phyloP scores from a whole-genome alignment of 169 alveolate genomes.

The Cystoisospora suis region DNA sequence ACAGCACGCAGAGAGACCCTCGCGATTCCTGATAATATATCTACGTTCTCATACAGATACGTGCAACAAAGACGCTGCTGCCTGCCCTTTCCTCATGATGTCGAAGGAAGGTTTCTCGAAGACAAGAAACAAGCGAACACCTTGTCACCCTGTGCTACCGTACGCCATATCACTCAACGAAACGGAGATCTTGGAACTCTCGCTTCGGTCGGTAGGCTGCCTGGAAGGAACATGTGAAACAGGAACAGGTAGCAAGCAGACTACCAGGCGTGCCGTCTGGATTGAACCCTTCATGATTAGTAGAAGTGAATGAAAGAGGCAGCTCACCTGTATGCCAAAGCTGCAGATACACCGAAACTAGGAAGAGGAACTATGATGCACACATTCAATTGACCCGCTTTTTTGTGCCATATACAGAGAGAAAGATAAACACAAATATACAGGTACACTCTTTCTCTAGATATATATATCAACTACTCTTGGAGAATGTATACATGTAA shows the following conservation, averaged over 20 bases:
- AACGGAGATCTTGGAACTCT: neutral
- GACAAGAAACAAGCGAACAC: too few relatives aligned
- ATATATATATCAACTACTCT: too few relatives aligned
- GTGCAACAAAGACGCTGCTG: neutral
- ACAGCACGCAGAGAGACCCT: neutral
- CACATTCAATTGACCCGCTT: too few relatives aligned
- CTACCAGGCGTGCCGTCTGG: too few relatives aligned
- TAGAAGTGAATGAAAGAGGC: neutral
- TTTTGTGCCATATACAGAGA: neutral
- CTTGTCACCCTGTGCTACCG: too few relatives aligned
- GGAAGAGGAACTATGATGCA: neutral
- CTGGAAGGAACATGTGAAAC: neutral
- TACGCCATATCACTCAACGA: slow-evolving; percentile 9
- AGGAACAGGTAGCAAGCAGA: too few relatives aligned
- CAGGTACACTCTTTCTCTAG: too few relatives aligned
- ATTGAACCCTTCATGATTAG: neutral
- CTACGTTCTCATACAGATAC: neutral
- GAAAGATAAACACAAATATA: too few relatives aligned
- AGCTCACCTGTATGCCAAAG: neutral
- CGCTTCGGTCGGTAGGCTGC: slow-evolving; percentile 26
- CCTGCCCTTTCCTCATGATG: neutral
- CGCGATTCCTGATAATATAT: neutral
- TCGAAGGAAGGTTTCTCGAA: neutral
- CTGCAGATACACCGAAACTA: neutral
- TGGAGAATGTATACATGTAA: too few relatives aligned